These are phyloP conservation scores for Alopecurus myosuroides DNA, from an alignment of 176 grass and related monocot genomes.

Conservation along the genomic window DNA sequence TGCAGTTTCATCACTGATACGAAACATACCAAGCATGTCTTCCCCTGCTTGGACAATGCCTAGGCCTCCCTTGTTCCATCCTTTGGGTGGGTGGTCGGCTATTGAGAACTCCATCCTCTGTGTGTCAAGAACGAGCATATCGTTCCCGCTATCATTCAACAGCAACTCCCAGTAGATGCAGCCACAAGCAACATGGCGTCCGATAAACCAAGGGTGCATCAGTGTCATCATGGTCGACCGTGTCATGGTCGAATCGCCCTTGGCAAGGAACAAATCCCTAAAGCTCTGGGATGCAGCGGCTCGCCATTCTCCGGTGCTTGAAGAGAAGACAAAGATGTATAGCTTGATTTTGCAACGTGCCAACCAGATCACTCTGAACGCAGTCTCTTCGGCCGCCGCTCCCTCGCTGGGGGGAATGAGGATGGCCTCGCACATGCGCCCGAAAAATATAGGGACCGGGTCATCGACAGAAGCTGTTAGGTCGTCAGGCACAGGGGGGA, in stretches of 20 bases:
- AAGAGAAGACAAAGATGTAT: not conserved
- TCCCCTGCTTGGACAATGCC: not conserved
- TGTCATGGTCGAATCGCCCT: not conserved
- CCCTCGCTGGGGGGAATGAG: not conserved
- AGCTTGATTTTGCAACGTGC: not conserved
- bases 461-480: not conserved
- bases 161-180: not conserved
- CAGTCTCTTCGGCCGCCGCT: not conserved
- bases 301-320: not conserved
- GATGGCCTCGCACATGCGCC: constrained; percentile 7
- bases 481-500: constrained; percentile 1
- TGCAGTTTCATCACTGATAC: not conserved
- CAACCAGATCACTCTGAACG: constrained; percentile 22
- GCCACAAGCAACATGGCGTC: not conserved
- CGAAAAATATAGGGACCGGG: not conserved
- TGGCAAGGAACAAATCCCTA: not conserved
- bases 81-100: not conserved
- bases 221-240: not conserved
- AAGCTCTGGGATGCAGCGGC: not conserved
- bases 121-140: not conserved
- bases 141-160: not conserved
- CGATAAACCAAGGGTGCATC: not conserved
- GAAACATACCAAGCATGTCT: not conserved
- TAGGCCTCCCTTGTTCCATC: not conserved
- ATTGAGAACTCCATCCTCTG: not conserved